Conservation (phyloP, 306 rosid species). For the Malus sieversii region DNA sequence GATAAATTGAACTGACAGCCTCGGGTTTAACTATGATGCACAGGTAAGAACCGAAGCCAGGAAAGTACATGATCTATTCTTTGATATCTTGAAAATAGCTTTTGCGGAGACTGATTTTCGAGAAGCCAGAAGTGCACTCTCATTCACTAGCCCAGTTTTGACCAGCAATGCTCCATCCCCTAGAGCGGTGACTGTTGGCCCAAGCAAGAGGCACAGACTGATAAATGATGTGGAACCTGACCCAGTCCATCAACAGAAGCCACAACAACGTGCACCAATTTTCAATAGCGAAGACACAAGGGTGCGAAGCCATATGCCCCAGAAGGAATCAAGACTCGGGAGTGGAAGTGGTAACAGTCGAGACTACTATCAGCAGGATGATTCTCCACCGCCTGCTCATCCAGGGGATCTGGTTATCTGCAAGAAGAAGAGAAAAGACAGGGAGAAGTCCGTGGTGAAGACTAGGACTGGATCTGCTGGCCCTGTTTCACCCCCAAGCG, state of each 20-base stretch:
- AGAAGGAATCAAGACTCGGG: conserved; percentile 61
- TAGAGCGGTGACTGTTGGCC: conserved; percentile 40
- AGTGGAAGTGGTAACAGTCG: conserved; percentile 45
- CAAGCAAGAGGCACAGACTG: conserved; percentile 59
- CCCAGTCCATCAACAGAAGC: conserved; percentile 41
- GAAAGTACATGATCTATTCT: conserved; percentile 87
- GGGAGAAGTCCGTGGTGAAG: conserved; percentile 64
- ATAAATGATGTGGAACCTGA: conserved; percentile 53
- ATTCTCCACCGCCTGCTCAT: conserved; percentile 56
- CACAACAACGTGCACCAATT: conserved; percentile 35
- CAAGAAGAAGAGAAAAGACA: conserved; percentile 87
- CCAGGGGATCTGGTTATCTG: conserved; percentile 93
- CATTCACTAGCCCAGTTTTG: conserved; percentile 46
- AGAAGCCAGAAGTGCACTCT: conserved; percentile 60
- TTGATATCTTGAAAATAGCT: conserved; percentile 68
- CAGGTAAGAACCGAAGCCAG: conserved; percentile 86
- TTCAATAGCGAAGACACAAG: conserved; percentile 45
- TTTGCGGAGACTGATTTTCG: conserved; percentile 77
- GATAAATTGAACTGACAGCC: conserved; percentile 4
- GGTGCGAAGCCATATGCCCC: conserved; percentile 48
- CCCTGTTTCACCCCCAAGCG: conserved; percentile 68
- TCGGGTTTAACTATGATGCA: conserved; percentile 13
- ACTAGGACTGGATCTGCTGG: conserved; percentile 50
- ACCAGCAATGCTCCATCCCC: conserved; percentile 35
- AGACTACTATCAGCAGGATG: conserved; percentile 65